These are phyloP conservation scores for Serendipita sp. DNA, from an alignment of 768 basidiomycete genomes.

Conservation along the genomic window DNA sequence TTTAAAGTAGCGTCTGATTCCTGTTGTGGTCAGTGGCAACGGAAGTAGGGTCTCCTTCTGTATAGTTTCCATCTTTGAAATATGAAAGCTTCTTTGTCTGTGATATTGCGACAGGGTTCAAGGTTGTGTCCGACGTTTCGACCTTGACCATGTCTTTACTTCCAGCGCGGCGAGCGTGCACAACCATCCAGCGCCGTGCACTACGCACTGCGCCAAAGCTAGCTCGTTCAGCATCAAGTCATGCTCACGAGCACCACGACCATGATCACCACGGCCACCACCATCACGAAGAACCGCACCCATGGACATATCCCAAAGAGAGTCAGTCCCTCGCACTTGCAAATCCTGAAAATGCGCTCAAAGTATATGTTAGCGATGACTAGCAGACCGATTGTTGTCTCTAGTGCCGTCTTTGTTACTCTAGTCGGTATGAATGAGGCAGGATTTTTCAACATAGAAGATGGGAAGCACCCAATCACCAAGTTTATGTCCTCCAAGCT, in stretches of 20 bases:
- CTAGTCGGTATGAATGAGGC: neutral
- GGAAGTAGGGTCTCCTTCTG: neutral
- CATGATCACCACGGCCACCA: neutral
- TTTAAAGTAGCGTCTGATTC: neutral
- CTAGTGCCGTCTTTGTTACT: neutral
- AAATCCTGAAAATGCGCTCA: neutral
- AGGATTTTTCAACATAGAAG: neutral
- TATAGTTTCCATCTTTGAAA: neutral
- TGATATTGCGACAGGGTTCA: neutral
- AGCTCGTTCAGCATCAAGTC: neutral
- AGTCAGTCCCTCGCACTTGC: neutral
- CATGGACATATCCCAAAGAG: slow-evolving; percentile 2
- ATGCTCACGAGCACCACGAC: neutral
- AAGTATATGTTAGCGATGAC: neutral
- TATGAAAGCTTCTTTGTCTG: neutral
- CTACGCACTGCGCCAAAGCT: neutral
- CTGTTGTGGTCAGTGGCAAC: neutral
- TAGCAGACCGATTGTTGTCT: neutral
- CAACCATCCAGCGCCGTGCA: neutral
- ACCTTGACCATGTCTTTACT: neutral
- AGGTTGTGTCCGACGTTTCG: neutral
- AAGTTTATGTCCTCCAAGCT: neutral
- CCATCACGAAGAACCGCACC: neutral
- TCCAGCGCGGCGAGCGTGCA: neutral
- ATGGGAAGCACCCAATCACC: neutral